A percentile compares a stretch with the other conserved stretches of the same genome.
These are phyloP conservation scores for Aspergillus wentii DNA, from an alignment of 495 filamentous ascomycete species.

Conservation along the genomic window DNA sequence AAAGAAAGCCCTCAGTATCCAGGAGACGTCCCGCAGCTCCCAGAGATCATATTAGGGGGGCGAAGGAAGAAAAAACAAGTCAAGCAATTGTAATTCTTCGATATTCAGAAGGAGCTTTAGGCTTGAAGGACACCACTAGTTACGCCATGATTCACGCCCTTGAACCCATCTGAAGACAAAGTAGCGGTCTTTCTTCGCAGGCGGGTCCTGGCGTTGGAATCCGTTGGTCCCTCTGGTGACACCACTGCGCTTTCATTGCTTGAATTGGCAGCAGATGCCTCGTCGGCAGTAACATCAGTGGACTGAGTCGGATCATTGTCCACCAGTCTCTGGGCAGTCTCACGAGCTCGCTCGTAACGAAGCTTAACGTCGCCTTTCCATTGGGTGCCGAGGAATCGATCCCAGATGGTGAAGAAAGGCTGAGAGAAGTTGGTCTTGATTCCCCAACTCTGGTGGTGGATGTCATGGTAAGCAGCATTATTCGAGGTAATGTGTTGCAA, in stretches of 20 bases:
- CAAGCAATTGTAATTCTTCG: slow-evolving; percentile 7
- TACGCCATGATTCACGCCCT: slow-evolving; percentile 35
- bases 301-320: slow-evolving; percentile 22
- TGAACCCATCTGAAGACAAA: slow-evolving; percentile 29
- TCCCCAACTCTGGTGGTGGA: slow-evolving; percentile 98
- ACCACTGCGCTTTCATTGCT: slow-evolving; percentile 16
- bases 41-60: slow-evolving; percentile 5
- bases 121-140: slow-evolving; percentile 32
- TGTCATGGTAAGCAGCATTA: slow-evolving; percentile 93
- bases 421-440: slow-evolving; percentile 65
- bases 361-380: slow-evolving; percentile 41
- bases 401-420: slow-evolving; percentile 51
- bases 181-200: slow-evolving; percentile 32
- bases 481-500: slow-evolving; percentile 86
- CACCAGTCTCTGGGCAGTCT: slow-evolving; percentile 37
- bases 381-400: slow-evolving; percentile 40
- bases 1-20: slow-evolving; percentile 12
- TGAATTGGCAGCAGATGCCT: slow-evolving; percentile 1
- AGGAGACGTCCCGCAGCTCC: slow-evolving; percentile 37
- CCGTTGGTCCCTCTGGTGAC: slow-evolving; percentile 25
- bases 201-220: slow-evolving; percentile 24
- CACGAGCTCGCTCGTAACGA: slow-evolving; percentile 41
- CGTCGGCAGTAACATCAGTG: slow-evolving; percentile 5
- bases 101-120: slow-evolving; percentile 8
- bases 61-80: slow-evolving; percentile 4